Percentiles rank a stretch among this genome's conserved stretches.
phyloP scores from a whole-genome alignment of 2,329 filamentous ascomycete species.

The Talaromyces islandicus region DNA sequence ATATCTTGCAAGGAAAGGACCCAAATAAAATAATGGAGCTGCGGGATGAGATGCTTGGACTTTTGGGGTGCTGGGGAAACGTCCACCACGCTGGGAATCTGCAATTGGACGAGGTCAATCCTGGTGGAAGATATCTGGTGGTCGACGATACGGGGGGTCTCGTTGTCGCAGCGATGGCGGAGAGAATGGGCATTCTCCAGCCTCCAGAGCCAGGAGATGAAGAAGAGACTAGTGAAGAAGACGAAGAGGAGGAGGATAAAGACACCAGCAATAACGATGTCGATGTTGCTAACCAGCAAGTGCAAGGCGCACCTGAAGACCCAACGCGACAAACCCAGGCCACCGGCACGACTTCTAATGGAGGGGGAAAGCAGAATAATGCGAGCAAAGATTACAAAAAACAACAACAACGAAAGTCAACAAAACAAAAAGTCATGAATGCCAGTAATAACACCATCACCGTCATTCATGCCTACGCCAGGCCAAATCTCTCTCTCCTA shows the following conservation, averaged over 20 bases:
- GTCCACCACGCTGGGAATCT: conserved; percentile 63
- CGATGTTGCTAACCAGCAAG: background rate
- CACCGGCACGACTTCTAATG: background rate
- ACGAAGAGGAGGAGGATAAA: conserved; percentile 10
- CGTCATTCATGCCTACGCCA: conserved; percentile 58
- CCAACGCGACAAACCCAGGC: background rate
- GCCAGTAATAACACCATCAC: conserved; percentile 54
- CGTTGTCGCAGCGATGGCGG: conserved; percentile 75
- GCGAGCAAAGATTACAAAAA: conserved; percentile 3
- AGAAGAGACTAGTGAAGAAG: conserved; percentile 15
- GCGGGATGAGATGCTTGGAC: conserved; percentile 72
- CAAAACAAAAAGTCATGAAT: conserved; percentile 27
- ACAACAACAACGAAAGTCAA: conserved; percentile 8
- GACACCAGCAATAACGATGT: background rate
- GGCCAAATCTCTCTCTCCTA: conserved; percentile 80
- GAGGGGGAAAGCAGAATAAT: conserved; percentile 1
- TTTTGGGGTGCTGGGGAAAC: conserved; percentile 86
- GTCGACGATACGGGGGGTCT: conserved; percentile 84
- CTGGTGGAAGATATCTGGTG: conserved; percentile 66
- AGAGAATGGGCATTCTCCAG: conserved; percentile 79
- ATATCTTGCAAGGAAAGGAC: conserved; percentile 74
- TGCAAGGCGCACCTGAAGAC: background rate
- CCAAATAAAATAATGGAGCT: conserved; percentile 76
- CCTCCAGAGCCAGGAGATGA: conserved; percentile 28
- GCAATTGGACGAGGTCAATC: conserved; percentile 20